Conservation (phyloP, 306 rosid species). For the Luffa acutangula region DNA sequence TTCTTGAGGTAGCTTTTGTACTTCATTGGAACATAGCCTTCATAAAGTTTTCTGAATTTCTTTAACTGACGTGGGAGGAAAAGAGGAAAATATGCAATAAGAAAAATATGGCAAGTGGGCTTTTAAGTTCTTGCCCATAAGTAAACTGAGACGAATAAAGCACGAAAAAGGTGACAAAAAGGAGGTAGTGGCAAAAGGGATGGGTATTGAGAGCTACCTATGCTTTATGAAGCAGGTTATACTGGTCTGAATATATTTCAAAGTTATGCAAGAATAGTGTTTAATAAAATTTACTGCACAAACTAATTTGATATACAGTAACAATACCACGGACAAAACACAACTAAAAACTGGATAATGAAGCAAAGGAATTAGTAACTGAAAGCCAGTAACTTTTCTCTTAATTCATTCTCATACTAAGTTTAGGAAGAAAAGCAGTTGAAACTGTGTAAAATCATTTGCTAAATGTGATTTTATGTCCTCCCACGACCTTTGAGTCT, state of each 20-base stretch:
- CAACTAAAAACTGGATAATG: neutral
- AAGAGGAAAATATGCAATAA: conserved; percentile 7
- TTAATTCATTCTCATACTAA: neutral
- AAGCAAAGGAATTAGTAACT: neutral
- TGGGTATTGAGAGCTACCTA: neutral
- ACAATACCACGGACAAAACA: neutral
- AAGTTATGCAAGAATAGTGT: neutral
- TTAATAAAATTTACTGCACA: neutral
- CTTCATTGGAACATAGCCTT: conserved; percentile 81
- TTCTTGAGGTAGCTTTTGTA: conserved; percentile 72
- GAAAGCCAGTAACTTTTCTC: neutral
- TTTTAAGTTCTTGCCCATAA: neutral
- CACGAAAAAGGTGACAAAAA: neutral
- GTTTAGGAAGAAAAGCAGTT: neutral
- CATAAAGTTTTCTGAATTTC: conserved; percentile 64
- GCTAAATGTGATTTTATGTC: neutral
- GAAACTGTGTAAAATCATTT: neutral
- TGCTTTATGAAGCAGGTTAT: neutral
- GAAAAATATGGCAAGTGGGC: neutral
- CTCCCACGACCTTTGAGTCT: neutral
- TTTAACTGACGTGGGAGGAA: conserved; percentile 47
- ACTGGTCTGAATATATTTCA: neutral
- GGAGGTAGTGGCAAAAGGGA: neutral
- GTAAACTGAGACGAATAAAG: neutral
- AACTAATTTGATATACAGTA: neutral